Evolutionary conservation across 2,329 filamentous ascomycete species (phyloP).

Genomic region (Monilinia aucupariae): DNA sequence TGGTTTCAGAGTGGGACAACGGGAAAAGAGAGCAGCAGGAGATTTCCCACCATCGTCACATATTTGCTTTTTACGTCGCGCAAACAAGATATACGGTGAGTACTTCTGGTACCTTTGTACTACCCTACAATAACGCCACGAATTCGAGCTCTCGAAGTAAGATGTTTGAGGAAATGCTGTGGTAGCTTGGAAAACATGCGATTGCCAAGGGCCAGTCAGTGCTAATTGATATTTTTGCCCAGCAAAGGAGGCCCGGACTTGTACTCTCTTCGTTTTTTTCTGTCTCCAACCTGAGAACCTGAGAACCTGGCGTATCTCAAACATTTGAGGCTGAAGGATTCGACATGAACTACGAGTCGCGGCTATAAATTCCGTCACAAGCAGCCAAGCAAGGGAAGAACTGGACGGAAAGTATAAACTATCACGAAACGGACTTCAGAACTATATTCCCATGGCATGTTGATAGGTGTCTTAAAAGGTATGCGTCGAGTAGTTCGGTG

Average conservation of each 20-base stretch:
- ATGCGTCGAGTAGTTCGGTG: conserved; percentile 1
- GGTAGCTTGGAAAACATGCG: conserved; percentile 6
- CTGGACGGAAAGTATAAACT: neutral
- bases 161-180: neutral
- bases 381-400: conserved; percentile 13
- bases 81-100: conserved; percentile 15
- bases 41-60: conserved; percentile 5
- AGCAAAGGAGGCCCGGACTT: neutral
- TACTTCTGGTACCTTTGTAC: conserved; percentile 10
- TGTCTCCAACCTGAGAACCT: conserved; percentile 5
- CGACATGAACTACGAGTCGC: conserved; percentile 15
- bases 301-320: conserved; percentile 8
- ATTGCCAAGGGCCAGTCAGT: conserved; percentile 9
- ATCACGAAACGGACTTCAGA: conserved; percentile 6
- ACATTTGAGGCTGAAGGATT: conserved; percentile 16
- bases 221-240: conserved; percentile 7
- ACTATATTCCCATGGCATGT: conserved; percentile 4
- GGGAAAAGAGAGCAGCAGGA: conserved; percentile 4
- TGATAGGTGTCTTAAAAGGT: conserved; percentile 17
- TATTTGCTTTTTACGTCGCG: conserved; percentile 13
- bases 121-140: neutral
- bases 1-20: conserved; percentile 17
- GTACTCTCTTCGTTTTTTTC: neutral
- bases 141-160: conserved; percentile 1
- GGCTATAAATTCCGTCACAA: conserved; percentile 9